A percentile compares a stretch with the other conserved stretches of the same genome.
Conservation (phyloP, 179 eudicot species). For the Silene vulgaris region DNA sequence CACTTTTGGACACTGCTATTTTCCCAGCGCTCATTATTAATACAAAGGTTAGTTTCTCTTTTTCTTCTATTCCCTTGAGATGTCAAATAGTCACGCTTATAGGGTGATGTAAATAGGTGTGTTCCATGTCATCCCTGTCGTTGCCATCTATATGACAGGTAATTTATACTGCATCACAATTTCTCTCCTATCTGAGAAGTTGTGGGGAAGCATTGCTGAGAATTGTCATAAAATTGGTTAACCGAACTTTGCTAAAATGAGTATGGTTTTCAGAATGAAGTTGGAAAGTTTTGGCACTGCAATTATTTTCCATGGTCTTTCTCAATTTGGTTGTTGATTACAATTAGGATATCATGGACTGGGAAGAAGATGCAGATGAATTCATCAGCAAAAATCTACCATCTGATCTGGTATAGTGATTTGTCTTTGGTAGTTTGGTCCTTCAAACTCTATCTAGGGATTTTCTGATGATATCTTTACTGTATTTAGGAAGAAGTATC, state of each 20-base stretch:
- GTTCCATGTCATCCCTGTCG: neutral
- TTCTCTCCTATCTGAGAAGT: neutral
- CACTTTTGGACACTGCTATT: constrained; percentile 57
- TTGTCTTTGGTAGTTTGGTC: constrained; percentile 1
- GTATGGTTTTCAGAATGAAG: neutral
- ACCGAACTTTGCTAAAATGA: neutral
- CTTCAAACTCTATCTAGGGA: constrained; percentile 2
- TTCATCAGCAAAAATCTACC: constrained; percentile 75
- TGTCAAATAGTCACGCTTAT: neutral
- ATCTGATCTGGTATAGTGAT: constrained; percentile 50
- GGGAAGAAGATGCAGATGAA: constrained; percentile 88
- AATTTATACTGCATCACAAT: neutral
- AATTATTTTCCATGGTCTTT: neutral
- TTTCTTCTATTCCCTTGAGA: neutral
- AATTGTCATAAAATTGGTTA: no score
- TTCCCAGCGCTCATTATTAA: constrained; percentile 63
- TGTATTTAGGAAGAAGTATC: constrained; percentile 62
- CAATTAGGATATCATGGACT: constrained; percentile 58
- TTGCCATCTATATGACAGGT: neutral
- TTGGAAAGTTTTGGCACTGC: neutral
- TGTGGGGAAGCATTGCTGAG: neutral
- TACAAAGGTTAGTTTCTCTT: constrained; percentile 48
- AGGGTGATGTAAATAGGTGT: neutral
- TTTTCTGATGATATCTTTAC: constrained; percentile 12
- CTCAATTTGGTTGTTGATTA: constrained; percentile 15